phyloP scores from a whole-genome alignment of 2,329 filamentous ascomycete species.

The Xylariaceae sp. region DNA sequence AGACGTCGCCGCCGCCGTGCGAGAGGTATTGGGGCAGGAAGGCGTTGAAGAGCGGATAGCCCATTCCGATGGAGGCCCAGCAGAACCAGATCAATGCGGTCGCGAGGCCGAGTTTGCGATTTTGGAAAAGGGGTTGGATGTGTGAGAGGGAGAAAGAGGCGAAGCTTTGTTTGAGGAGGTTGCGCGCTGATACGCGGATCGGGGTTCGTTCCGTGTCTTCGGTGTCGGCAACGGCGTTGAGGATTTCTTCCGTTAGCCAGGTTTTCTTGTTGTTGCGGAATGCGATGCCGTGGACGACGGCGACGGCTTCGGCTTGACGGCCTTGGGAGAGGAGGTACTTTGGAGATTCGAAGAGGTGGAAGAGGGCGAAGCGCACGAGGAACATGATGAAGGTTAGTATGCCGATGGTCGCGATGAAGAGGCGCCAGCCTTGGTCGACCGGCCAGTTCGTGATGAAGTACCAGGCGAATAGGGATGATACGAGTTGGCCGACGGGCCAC shows the following conservation, averaged over 20 bases:
- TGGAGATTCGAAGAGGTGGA: slow-evolving; percentile 78
- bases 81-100: slow-evolving; percentile 66
- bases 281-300: slow-evolving; percentile 73
- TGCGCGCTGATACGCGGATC: slow-evolving; percentile 30
- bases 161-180: slow-evolving; percentile 54
- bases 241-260: slow-evolving; percentile 68
- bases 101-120: slow-evolving; percentile 45
- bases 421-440: slow-evolving; percentile 69
- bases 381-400: slow-evolving; percentile 73
- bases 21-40: slow-evolving; percentile 84
- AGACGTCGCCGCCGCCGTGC: slow-evolving; percentile 43
- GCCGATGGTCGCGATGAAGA: slow-evolving; percentile 66
- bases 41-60: slow-evolving; percentile 82
- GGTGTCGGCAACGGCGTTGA: slow-evolving; percentile 50
- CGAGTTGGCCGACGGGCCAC: slow-evolving; percentile 80
- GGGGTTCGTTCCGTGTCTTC: slow-evolving; percentile 27
- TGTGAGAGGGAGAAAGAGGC: slow-evolving; percentile 62
- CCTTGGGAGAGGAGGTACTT: slow-evolving; percentile 76
- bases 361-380: slow-evolving; percentile 69
- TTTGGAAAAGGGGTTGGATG: slow-evolving; percentile 60
- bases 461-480: slow-evolving; percentile 69
- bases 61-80: slow-evolving; percentile 80
- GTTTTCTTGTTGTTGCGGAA: slow-evolving; percentile 64
- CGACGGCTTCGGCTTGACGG: slow-evolving; percentile 71
- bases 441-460: slow-evolving; percentile 66